These are phyloP conservation scores for Camelina sativa DNA, from an alignment of 345 rosid genomes.

Conservation along the genomic window DNA sequence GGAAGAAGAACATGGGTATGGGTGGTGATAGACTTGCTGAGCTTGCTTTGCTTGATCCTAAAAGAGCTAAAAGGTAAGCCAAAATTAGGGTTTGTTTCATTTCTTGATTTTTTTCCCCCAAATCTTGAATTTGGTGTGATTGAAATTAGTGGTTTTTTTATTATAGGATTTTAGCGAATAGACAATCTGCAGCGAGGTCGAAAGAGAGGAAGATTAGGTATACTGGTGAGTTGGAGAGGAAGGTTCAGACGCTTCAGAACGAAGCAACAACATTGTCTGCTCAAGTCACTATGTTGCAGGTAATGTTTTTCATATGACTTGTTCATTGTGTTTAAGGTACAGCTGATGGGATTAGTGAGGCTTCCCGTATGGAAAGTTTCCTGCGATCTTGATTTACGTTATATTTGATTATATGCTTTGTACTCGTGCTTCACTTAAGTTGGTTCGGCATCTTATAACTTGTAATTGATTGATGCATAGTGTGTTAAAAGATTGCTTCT, in stretches of 20 bases:
- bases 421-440: background rate
- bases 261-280: slow-evolving; percentile 99
- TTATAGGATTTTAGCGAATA: slow-evolving; percentile 84
- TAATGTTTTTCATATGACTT: slow-evolving; percentile 2
- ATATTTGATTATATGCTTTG: background rate
- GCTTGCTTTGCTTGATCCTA: slow-evolving; percentile 91
- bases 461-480: background rate
- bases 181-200: slow-evolving; percentile 95
- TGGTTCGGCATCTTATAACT: background rate
- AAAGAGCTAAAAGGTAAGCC: slow-evolving; percentile 85
- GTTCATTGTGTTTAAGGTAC: background rate
- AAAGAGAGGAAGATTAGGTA: slow-evolving; percentile 92
- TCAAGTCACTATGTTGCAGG: slow-evolving; percentile 93
- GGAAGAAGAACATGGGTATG: slow-evolving; percentile 81
- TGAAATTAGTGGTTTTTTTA: background rate
- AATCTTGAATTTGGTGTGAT: background rate
- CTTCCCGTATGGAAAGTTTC: no score
- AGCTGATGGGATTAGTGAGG: background rate
- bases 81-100: background rate
- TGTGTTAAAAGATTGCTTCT: background rate
- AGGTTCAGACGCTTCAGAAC: slow-evolving; percentile 96
- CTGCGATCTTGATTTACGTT: background rate
- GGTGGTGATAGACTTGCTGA: slow-evolving; percentile 76
- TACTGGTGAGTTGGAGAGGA: slow-evolving; percentile 90
- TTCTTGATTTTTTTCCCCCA: background rate